Conservation (phyloP, 2,329 filamentous ascomycete genomes). For the Cladophialophora exuberans region DNA sequence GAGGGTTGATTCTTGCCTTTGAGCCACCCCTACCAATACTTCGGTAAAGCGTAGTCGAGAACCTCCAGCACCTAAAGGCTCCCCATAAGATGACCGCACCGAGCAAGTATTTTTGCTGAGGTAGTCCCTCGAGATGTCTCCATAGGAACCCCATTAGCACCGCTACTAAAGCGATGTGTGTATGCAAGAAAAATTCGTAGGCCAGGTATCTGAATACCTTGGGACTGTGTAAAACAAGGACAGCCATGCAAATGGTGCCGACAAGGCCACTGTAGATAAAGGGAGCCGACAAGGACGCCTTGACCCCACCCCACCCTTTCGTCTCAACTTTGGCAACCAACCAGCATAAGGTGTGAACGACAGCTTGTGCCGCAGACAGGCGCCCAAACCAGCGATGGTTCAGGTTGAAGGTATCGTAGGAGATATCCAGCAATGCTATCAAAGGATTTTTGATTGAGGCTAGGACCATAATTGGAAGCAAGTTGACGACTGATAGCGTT, state of each 20-base stretch:
- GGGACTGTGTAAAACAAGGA: constrained; percentile 70
- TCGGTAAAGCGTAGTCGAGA: constrained; percentile 65
- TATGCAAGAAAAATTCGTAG: constrained; percentile 92
- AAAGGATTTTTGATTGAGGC: constrained; percentile 49
- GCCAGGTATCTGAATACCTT: constrained; percentile 89
- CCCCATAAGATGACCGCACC: constrained; percentile 77
- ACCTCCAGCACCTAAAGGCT: constrained; percentile 67
- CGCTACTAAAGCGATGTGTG: constrained; percentile 77
- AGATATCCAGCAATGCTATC: constrained; percentile 46
- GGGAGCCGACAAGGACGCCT: constrained; percentile 34
- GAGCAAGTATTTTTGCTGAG: constrained; percentile 75
- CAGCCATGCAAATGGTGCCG: constrained; percentile 58
- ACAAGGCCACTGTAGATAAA: constrained; percentile 49
- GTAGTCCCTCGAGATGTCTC: constrained; percentile 73
- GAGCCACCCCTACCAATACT: constrained; percentile 65
- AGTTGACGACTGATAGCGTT: constrained; percentile 47
- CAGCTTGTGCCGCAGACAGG: constrained; percentile 68
- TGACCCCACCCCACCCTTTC: constrained; percentile 43
- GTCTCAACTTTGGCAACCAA: constrained; percentile 65
- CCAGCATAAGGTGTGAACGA: constrained; percentile 75
- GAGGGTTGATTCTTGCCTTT: constrained; percentile 66
- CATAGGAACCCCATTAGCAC: constrained; percentile 72
- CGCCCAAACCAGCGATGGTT: constrained; percentile 80
- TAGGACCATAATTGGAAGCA: constrained; percentile 48
- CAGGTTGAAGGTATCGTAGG: constrained; percentile 54